Percentiles rank a stretch among this genome's conserved stretches.
phyloP scores from a whole-genome alignment of 2,329 filamentous ascomycete species.

The Pseudogymnoascus sp. region DNA sequence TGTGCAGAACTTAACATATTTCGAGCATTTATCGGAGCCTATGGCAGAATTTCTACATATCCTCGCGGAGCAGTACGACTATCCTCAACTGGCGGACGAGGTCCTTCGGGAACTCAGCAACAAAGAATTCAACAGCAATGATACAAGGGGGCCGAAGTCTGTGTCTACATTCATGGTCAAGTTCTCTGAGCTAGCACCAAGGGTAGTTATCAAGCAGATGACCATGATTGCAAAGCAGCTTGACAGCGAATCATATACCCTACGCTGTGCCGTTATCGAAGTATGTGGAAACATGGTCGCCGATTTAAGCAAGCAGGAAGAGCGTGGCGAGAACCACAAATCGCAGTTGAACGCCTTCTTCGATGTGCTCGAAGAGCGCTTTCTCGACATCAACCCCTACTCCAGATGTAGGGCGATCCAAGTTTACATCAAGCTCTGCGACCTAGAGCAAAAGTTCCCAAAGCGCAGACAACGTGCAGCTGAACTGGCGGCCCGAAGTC shows the following conservation, averaged over 20 bases:
- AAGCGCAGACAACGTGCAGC: slow-evolving; percentile 83
- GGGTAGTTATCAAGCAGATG: slow-evolving; percentile 95
- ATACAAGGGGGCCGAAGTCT: slow-evolving; percentile 90
- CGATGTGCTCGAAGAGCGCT: slow-evolving; percentile 90
- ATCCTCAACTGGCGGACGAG: slow-evolving; percentile 89
- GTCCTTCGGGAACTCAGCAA: slow-evolving; percentile 89
- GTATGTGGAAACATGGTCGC: slow-evolving; percentile 93
- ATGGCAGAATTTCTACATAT: slow-evolving; percentile 99
- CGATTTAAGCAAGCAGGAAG: slow-evolving; percentile 84
- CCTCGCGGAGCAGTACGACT: slow-evolving; percentile 93
- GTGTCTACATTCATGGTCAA: slow-evolving; percentile 91
- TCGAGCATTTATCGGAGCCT: slow-evolving; percentile 95
- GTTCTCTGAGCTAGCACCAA: slow-evolving; percentile 83
- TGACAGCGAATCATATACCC: slow-evolving; percentile 94
- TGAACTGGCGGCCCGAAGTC: slow-evolving; percentile 77
- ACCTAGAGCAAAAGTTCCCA: slow-evolving; percentile 92
- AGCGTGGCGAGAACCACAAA: slow-evolving; percentile 86
- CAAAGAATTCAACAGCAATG: slow-evolving; percentile 97
- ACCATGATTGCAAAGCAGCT: slow-evolving; percentile 88
- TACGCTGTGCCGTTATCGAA: slow-evolving; percentile 89
- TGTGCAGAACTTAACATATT: slow-evolving; percentile 95
- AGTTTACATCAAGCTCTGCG: slow-evolving; percentile 85
- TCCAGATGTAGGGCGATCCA: slow-evolving; percentile 87
- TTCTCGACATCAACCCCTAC: slow-evolving; percentile 94
- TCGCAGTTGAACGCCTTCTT: slow-evolving; percentile 96